Evolutionary conservation across 495 filamentous ascomycete species (phyloP).

Genomic region (Aspergillus ostianus): DNA sequence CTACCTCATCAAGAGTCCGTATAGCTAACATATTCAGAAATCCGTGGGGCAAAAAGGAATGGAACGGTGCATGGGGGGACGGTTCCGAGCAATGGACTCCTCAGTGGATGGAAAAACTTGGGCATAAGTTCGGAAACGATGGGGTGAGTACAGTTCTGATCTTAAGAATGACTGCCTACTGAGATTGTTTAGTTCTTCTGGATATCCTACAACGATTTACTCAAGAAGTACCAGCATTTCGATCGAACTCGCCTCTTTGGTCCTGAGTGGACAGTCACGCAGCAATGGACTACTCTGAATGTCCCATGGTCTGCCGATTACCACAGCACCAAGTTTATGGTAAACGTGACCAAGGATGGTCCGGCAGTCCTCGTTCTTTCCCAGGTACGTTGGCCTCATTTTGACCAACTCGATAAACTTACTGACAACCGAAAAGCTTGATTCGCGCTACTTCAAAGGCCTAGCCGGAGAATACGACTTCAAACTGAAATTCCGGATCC

Average conservation of each 20-base stretch:
- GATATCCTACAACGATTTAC: slow-evolving; percentile 76
- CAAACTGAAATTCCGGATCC: slow-evolving; percentile 74
- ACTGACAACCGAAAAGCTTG: slow-evolving; percentile 47
- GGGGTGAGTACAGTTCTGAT: slow-evolving; percentile 46
- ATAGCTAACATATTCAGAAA: slow-evolving; percentile 51
- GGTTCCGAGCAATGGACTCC: slow-evolving; percentile 91
- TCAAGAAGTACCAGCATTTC: slow-evolving; percentile 78
- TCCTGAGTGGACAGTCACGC: slow-evolving; percentile 75
- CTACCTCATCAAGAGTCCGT: not conserved
- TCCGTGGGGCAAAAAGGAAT: slow-evolving; percentile 85
- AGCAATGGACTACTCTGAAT: slow-evolving; percentile 79
- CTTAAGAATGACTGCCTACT: not conserved
- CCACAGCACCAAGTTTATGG: slow-evolving; percentile 75
- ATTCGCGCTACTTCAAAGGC: slow-evolving; percentile 81
- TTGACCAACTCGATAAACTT: not conserved
- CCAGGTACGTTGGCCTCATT: slow-evolving; percentile 43
- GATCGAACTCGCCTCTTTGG: slow-evolving; percentile 88
- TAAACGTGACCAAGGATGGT: slow-evolving; percentile 63
- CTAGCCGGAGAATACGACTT: slow-evolving; percentile 82
- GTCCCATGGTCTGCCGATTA: slow-evolving; percentile 88
- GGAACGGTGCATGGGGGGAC: slow-evolving; percentile 81
- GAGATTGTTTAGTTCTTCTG: slow-evolving; percentile 52
- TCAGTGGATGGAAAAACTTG: slow-evolving; percentile 77
- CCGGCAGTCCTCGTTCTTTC: slow-evolving; percentile 77
- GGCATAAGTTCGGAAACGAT: slow-evolving; percentile 86